Base-by-base conservation (phyloP, 139 green algal species). In the Picochlorum sp. region DNA sequence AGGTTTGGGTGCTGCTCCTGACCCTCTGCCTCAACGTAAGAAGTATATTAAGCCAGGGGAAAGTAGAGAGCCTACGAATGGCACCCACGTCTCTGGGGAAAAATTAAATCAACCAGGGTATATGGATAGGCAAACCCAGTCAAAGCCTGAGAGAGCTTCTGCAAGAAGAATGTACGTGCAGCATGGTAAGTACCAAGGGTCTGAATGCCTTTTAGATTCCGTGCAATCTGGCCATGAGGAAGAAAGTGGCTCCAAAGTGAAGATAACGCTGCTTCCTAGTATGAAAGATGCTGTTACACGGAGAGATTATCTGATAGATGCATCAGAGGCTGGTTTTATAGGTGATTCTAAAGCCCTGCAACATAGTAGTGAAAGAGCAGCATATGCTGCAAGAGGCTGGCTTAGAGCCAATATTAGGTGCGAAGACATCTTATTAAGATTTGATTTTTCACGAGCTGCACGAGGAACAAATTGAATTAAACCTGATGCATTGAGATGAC, bases 1-100 rank as follows among this genome's bases (percentile, higher is more conserved):
- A 65, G 85, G 85, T 0, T 62, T 93, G 44, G 85, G 85, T 3
- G 85, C 85, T 8, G 61, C 79, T 53, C 75, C 83, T 0, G 67
- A 50, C 58, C 5, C 51, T 61, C 39, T 44, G 37, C 32, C 25
- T 51, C 8, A 50, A 3, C 20, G 13, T 5, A 66, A 50, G 22
- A 75, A 75, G 43, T 63, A 63, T 64, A 77, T 75, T 41, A 70
- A 69, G 39, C 69, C 65, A 33, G 69, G 65, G 61, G 59, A 68
- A 55, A 66, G 22, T 14, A 49, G 65, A 0, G 45, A 65, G 5
- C 26, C 50, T 29, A 51, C 55, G 33, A 76, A 86, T 40, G 28
- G 85, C 29, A 74, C 91, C 41, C 68, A 83, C 24, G 53, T 76
- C 35, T 9, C 9, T 41, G 10, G 12, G 35, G 35, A 41, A 41